Base-by-base conservation (phyloP, 2,329 filamentous ascomycete species). In the Ascochyta rabiei region DNA sequence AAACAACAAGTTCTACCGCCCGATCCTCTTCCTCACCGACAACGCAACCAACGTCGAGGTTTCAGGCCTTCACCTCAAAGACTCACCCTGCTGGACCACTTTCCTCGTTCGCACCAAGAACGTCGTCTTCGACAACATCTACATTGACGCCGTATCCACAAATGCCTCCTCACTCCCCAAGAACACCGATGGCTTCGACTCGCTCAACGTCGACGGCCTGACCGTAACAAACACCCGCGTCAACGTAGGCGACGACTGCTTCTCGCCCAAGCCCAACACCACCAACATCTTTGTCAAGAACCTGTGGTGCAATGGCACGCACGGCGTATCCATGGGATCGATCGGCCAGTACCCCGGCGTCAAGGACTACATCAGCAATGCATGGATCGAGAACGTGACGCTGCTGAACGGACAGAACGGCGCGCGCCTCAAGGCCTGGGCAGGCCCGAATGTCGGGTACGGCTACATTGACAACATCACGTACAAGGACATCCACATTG, bases 181-280 rank as follows among this genome's bases (percentile, higher is more conserved):
- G 64, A 87, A 87, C 68, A 86, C 83, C 0, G 84, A 87, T 57
- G 85, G 85, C 37, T 86, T 86, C 69, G 84, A 87, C 72, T 82
- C 82, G 0, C 75, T 83, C 48, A 86, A 85, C 48, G 80, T 84
- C 28, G 79, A 84, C 46, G 79, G 79, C 0, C 68, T 87, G 7
- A 80, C 54, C 2, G 71, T 75, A 1, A 72, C 69, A 2, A 74
- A 75, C 57, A 73, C 69, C 3, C 64, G 68, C 19, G 67, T 75
- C 39, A 72, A 75, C 40, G 69, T 75, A 5, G 69, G 68, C 33
- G 70, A 73, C 40, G 69, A 73, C 53, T 73, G 69, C 46, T 68
- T 72, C 58, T 62, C 59, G 12, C 65, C 68, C 9, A 73, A 72
- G 41, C 66, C 70, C 30, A 73, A 73, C 57, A 72, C 68, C 0